Percentiles rank a stretch among this genome's conserved stretches.
These are phyloP conservation scores for Spirogloea muscicola DNA, from an alignment of 139 green algal species.

Conservation along the genomic window DNA sequence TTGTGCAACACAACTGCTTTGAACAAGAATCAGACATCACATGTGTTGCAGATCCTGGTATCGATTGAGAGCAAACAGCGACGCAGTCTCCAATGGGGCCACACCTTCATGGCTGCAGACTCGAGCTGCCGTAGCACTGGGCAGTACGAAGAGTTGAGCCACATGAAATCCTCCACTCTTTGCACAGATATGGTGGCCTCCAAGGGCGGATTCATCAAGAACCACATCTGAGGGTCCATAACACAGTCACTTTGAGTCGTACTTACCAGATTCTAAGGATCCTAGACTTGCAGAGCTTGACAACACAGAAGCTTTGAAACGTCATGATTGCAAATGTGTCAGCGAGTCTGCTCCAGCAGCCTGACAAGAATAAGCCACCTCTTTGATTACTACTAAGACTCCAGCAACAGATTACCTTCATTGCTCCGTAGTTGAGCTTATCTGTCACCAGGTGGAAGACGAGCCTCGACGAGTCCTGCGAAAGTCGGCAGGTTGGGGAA, in stretches of 20 bases:
- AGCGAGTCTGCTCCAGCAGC: too few relatives aligned
- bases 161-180: conserved; percentile 43
- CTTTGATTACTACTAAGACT: too few relatives aligned
- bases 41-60: background rate
- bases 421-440: conserved; percentile 33
- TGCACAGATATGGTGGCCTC: conserved; percentile 30
- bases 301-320: too few relatives aligned
- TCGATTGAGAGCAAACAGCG: background rate
- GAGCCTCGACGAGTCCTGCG: conserved; percentile 32
- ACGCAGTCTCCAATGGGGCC: background rate
- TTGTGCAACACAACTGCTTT: background rate
- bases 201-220: conserved; percentile 27
- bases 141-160: conserved; percentile 47
- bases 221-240: conserved; percentile 25
- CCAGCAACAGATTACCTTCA: too few relatives aligned
- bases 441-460: conserved; percentile 47
- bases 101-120: conserved; percentile 42
- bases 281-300: too few relatives aligned
- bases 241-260: too few relatives aligned
- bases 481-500: too few relatives aligned
- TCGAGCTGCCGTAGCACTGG: conserved; percentile 40
- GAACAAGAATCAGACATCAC: background rate
- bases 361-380: too few relatives aligned
- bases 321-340: too few relatives aligned
- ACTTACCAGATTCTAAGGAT: too few relatives aligned